These are phyloP conservation scores for Lactarius quietus DNA, from an alignment of 768 basidiomycete species.

Conservation along the genomic window DNA sequence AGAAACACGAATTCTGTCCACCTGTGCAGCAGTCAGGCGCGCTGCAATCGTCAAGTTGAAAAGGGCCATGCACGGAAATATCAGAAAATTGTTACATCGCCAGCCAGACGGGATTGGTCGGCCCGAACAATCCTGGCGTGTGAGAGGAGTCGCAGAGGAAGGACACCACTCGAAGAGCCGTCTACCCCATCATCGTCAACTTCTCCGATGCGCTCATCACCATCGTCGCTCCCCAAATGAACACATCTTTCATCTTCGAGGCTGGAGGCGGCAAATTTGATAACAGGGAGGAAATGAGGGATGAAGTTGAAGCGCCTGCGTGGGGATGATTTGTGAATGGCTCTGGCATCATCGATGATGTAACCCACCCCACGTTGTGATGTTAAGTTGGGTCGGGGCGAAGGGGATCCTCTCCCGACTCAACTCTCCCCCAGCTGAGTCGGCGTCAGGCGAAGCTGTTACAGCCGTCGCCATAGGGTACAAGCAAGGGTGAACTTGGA, in stretches of 20 bases:
- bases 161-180: conserved; percentile 42
- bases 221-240: conserved; percentile 42
- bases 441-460: conserved; percentile 46
- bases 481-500: conserved; percentile 52
- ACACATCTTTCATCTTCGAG: conserved; percentile 61
- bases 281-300: conserved; percentile 54
- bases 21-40: conserved; percentile 44
- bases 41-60: too few species aligned
- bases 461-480: conserved; percentile 31
- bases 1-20: conserved; percentile 88
- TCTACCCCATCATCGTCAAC: conserved; percentile 37
- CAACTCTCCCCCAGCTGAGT: too few species aligned
- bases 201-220: conserved; percentile 26
- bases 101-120: conserved; percentile 59
- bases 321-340: conserved; percentile 36
- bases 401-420: conserved; percentile 53
- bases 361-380: conserved; percentile 14
- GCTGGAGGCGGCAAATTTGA: conserved; percentile 64
- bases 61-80: too few species aligned
- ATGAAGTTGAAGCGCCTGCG: conserved; percentile 48
- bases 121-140: conserved; percentile 73
- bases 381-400: conserved; percentile 30
- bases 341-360: conserved; percentile 34
- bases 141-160: conserved; percentile 71
- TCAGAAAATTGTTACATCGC: conserved; percentile 61